Evolutionary conservation across 1,139 yeast species (phyloP), one percentile per base, ranked within the genome.

Genomic region (Kodamaea fungicola): DNA sequence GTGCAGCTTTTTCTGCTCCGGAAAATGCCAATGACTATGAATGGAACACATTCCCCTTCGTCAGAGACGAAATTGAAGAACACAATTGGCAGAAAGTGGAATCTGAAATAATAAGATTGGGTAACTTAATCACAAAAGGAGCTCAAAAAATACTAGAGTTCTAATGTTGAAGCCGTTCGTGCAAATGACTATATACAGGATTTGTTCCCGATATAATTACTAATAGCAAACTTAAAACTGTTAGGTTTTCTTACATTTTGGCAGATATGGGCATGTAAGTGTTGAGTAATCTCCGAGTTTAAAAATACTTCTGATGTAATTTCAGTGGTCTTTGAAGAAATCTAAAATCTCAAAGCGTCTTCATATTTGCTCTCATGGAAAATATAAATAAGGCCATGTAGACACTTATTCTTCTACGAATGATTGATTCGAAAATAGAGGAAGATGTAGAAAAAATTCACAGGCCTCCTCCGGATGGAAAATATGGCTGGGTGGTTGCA

Each of bases 11-110:
- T 37, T 65, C 73, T 57, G 78, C 80, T 2, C 88, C 86, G 0
- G 49, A 49, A 2, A 42, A 40, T 8, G 60, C 57, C 30, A 51
- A 52, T 6, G 45, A 50, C 13, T 72, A 64, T 44, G 69, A 73
- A 39, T 80, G 86, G 76, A 79, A 82, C 58, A 72, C 87, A 3
- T 86, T 85, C 52, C 96, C 97, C 0, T 74, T 75, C 4, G 67
- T 88, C 2, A 71, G 95, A 44, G 95, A 88, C 52, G 78, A 78
- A 2, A 55, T 84, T 31, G 67, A 64, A 37, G 52, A 50, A 7
- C 63, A 67, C 2, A 76, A 80, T 46, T 74, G 76, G 71, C 65
- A 57, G 0, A 57, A 52, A 25, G 90, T 88, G 0, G 87, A 83
- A 46, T 50, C 56, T 4, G 81, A 78, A 44, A 59, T 87, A 3